These are phyloP conservation scores for Paralagenidium karlingii DNA, from an alignment of 352 stramenopile genomes.

Conservation along the genomic window DNA sequence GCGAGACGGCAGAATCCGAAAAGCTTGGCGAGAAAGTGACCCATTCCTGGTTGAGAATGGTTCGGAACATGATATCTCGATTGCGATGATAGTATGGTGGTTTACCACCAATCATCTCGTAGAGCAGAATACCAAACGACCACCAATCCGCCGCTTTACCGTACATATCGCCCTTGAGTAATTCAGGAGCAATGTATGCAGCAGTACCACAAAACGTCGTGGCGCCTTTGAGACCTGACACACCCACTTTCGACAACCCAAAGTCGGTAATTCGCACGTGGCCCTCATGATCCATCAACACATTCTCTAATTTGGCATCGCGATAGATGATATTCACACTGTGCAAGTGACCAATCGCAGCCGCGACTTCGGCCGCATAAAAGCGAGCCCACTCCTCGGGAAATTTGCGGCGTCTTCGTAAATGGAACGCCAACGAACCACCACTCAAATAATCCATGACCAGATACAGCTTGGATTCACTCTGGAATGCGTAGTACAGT, in stretches of 20 bases:
- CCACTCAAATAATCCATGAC: slow-evolving; percentile 90
- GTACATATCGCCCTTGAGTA: slow-evolving; percentile 84
- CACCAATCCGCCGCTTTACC: slow-evolving; percentile 91
- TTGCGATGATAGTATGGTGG: slow-evolving; percentile 86
- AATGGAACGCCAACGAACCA: slow-evolving; percentile 80
- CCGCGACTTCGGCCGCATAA: slow-evolving; percentile 91
- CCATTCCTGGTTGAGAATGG: slow-evolving; percentile 85
- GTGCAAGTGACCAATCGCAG: slow-evolving; percentile 85
- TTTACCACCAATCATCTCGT: slow-evolving; percentile 92
- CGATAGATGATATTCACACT: slow-evolving; percentile 93
- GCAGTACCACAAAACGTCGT: slow-evolving; percentile 91
- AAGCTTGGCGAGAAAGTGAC: slow-evolving; percentile 94
- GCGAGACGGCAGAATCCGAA: slow-evolving; percentile 69
- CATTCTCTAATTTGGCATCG: slow-evolving; percentile 93
- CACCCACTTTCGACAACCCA: slow-evolving; percentile 86
- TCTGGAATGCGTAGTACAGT: slow-evolving; percentile 93
- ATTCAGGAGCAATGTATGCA: slow-evolving; percentile 88
- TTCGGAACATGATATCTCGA: slow-evolving; percentile 88
- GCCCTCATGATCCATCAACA: slow-evolving; percentile 89
- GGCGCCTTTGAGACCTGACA: slow-evolving; percentile 75
- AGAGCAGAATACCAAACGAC: slow-evolving; percentile 91
- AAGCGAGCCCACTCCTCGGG: slow-evolving; percentile 85
- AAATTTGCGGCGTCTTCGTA: slow-evolving; percentile 83
- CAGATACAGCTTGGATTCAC: slow-evolving; percentile 85
- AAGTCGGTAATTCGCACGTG: slow-evolving; percentile 93